Percentiles rank a stretch among this genome's conserved stretches.
Evolutionary conservation across 2,329 filamentous ascomycete species (phyloP).

Genomic region (Neofusicoccum umdonicola): DNA sequence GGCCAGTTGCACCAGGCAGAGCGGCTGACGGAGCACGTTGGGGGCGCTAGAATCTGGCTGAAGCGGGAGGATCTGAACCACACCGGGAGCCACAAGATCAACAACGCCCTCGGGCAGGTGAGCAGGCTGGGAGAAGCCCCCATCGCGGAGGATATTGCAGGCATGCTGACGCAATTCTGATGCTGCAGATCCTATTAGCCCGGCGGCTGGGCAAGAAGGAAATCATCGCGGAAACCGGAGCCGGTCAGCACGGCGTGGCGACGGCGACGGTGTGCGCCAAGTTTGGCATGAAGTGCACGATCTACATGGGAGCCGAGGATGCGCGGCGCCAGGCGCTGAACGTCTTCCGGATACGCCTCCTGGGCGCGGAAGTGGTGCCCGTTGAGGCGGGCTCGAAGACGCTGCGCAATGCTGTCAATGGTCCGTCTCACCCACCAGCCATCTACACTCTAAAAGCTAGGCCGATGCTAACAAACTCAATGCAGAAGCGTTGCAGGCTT

Average conservation of each 20-base stretch:
- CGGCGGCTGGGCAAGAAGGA: slow-evolving; percentile 85
- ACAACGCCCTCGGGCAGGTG: slow-evolving; percentile 91
- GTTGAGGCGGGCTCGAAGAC: slow-evolving; percentile 83
- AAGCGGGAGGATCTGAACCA: slow-evolving; percentile 98
- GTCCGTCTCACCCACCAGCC: neutral
- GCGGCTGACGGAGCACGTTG: slow-evolving; percentile 81
- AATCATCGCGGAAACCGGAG: slow-evolving; percentile 97
- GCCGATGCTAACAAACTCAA: neutral
- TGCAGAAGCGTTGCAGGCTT: slow-evolving; percentile 75
- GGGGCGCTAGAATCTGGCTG: slow-evolving; percentile 93
- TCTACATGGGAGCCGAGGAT: slow-evolving; percentile 98
- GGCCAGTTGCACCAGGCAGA: slow-evolving; percentile 88
- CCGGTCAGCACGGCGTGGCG: slow-evolving; percentile 95
- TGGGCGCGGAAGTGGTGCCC: slow-evolving; percentile 87
- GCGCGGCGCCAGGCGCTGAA: slow-evolving; percentile 94
- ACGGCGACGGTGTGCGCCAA: slow-evolving; percentile 97
- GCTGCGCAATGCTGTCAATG: slow-evolving; percentile 72
- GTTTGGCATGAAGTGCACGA: slow-evolving; percentile 95
- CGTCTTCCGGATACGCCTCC: slow-evolving; percentile 96
- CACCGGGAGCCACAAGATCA: slow-evolving; percentile 98
- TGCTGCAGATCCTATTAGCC: slow-evolving; percentile 64
- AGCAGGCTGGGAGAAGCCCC: neutral
- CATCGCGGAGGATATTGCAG: neutral
- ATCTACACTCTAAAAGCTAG: neutral
- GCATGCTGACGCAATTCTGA: neutral